These are phyloP conservation scores for Ophiocytium majus DNA, from an alignment of 352 stramenopile genomes.

Conservation along the genomic window DNA sequence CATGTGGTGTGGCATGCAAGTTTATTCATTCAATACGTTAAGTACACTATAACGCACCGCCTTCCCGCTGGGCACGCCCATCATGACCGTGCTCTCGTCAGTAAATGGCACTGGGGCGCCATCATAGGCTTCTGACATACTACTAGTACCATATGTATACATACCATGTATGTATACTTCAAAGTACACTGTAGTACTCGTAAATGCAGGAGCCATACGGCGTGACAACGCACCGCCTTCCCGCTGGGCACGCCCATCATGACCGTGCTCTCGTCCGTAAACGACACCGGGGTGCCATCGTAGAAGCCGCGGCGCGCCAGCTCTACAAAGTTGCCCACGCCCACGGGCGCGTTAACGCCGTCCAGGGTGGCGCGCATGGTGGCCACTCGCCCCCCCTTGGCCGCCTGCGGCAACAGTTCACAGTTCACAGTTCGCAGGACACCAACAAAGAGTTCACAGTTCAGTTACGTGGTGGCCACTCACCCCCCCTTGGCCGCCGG, in stretches of 20 bases:
- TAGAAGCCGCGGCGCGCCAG: slow-evolving; percentile 17
- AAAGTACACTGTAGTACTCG: too few species aligned
- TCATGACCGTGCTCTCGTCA: slow-evolving; percentile 37
- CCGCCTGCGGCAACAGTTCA: background rate
- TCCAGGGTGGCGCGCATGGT: slow-evolving; percentile 34
- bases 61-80: slow-evolving; percentile 23
- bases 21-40: too few species aligned
- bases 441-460: too few species aligned
- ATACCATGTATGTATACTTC: too few species aligned
- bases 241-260: slow-evolving; percentile 24
- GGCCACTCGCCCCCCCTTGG: slow-evolving; percentile 6
- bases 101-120: slow-evolving; percentile 21
- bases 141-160: too few species aligned
- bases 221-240: slow-evolving; percentile 22
- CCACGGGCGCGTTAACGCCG: slow-evolving; percentile 29
- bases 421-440: too few species aligned
- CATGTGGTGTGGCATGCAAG: too few species aligned
- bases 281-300: slow-evolving; percentile 17
- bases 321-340: slow-evolving; percentile 35
- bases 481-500: too few species aligned
- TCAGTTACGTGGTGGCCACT: too few species aligned
- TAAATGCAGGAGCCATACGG: too few species aligned
- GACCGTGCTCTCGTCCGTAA: slow-evolving; percentile 33
- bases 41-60: slow-evolving; percentile 16
- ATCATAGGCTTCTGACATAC: too few species aligned